Conservation (phyloP, 495 filamentous ascomycete species). For the Hyphodiscus hymeniophilus region DNA sequence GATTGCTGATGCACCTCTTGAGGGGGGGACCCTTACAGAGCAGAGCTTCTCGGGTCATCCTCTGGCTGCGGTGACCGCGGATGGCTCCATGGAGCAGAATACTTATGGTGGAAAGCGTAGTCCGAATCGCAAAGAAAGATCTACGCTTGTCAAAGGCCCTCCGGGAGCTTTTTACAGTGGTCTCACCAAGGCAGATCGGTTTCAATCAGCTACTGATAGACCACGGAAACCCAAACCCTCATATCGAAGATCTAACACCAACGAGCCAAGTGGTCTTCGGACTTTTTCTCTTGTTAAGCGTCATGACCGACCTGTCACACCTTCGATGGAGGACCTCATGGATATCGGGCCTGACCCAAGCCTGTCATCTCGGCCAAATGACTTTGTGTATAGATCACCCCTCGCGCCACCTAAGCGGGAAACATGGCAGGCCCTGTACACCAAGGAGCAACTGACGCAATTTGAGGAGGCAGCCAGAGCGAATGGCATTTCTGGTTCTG, state of each 20-base stretch:
- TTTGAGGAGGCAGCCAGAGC: constrained; percentile 5
- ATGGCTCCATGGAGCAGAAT: constrained; percentile 1
- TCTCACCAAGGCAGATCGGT: neutral
- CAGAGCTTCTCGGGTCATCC: neutral
- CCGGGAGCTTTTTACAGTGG: constrained; percentile 17
- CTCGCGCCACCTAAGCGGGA: constrained; percentile 9
- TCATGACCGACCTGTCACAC: neutral
- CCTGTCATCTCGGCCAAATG: neutral
- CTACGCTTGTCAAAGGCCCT: constrained; percentile 1
- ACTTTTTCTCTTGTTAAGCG: constrained; percentile 10
- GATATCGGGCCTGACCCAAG: neutral
- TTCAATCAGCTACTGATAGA: neutral
- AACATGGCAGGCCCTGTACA: constrained; percentile 17
- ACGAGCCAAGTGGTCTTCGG: constrained; percentile 13
- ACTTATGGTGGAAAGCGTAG: neutral
- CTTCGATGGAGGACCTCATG: neutral
- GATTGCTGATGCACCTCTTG: neutral
- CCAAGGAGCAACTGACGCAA: neutral
- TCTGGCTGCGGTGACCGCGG: too few relatives aligned
- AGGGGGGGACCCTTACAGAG: neutral
- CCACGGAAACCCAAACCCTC: neutral
- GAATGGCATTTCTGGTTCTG: constrained; percentile 2
- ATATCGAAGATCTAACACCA: constrained; percentile 1
- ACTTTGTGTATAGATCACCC: constrained; percentile 16
- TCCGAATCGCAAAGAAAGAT: neutral